phyloP scores from a whole-genome alignment of 805 yeast genomes.

The Candida sanyiensis region DNA sequence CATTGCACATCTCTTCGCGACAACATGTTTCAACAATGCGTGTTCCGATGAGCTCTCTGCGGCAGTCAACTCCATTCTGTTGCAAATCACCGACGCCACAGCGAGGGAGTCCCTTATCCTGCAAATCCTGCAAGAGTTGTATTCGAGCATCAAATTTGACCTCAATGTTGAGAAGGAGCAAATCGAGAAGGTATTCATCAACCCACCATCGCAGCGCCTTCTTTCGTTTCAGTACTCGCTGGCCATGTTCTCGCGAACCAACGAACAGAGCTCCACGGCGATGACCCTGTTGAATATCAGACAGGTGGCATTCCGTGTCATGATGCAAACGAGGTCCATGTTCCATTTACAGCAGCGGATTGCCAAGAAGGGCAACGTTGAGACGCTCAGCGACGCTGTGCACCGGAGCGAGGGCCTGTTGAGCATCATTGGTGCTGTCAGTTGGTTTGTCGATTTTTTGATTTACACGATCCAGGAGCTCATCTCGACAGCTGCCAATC shows the following conservation, averaged over 20 bases:
- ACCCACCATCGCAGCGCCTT: slow-evolving; percentile 72
- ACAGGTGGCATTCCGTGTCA: slow-evolving; percentile 63
- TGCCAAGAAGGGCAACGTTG: slow-evolving; percentile 42
- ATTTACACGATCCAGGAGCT: slow-evolving; percentile 70
- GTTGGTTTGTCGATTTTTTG: slow-evolving; percentile 82
- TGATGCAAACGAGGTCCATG: slow-evolving; percentile 54
- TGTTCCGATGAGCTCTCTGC: slow-evolving; percentile 67
- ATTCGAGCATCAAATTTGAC: slow-evolving; percentile 67
- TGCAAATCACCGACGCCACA: slow-evolving; percentile 21
- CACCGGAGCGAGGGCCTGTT: slow-evolving; percentile 59
- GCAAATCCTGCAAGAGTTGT: slow-evolving; percentile 57
- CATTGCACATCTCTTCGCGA: slow-evolving; percentile 61
- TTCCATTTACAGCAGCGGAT: slow-evolving; percentile 59
- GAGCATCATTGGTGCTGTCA: slow-evolving; percentile 66
- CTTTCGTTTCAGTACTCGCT: slow-evolving; percentile 63
- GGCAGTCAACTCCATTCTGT: slow-evolving; percentile 45
- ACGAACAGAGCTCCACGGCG: slow-evolving; percentile 23
- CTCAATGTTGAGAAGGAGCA: slow-evolving; percentile 68
- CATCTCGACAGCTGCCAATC: slow-evolving; percentile 34
- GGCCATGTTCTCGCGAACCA: slow-evolving; percentile 37
- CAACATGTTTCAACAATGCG: slow-evolving; percentile 61
- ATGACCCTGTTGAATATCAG: slow-evolving; percentile 64
- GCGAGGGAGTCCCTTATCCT: slow-evolving; percentile 31
- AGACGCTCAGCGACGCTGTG: slow-evolving; percentile 42
- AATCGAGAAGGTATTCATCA: slow-evolving; percentile 66